A percentile compares a stretch with the other conserved stretches of the same genome.
Evolutionary conservation across 1,139 yeast genomes (phyloP).

Genomic region (Kodamaea anthophila): DNA sequence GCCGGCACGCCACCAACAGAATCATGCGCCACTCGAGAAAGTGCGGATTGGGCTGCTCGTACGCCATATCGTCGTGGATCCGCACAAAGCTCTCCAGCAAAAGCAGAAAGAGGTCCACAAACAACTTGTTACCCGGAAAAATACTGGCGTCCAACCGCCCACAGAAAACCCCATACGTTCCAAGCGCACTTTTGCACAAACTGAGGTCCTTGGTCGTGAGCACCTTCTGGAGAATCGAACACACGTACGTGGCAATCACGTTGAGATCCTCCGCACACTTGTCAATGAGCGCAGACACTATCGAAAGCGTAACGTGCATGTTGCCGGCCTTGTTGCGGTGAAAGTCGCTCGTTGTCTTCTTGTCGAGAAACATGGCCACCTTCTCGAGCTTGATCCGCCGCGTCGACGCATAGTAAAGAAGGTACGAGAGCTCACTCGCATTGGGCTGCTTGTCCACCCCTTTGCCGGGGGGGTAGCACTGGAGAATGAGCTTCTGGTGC

Average conservation of each 20-base stretch:
- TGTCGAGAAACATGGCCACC: slow-evolving; percentile 65
- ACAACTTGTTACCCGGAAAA: slow-evolving; percentile 64
- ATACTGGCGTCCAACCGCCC: slow-evolving; percentile 58
- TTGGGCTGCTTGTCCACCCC: slow-evolving; percentile 84
- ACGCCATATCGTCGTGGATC: slow-evolving; percentile 13
- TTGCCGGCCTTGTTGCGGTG: slow-evolving; percentile 66
- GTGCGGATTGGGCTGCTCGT: slow-evolving; percentile 24
- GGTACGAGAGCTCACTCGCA: slow-evolving; percentile 82
- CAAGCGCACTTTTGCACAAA: slow-evolving; percentile 45
- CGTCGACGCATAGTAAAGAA: slow-evolving; percentile 87
- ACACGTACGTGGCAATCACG: slow-evolving; percentile 63
- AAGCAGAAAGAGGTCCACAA: slow-evolving; percentile 44
- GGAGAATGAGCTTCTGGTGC: slow-evolving; percentile 83
- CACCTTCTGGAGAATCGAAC: slow-evolving; percentile 42
- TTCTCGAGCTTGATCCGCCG: slow-evolving; percentile 83
- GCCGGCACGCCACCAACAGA: slow-evolving; percentile 38
- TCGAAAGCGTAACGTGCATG: slow-evolving; percentile 71
- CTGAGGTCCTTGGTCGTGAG: slow-evolving; percentile 49
- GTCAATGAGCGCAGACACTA: slow-evolving; percentile 61
- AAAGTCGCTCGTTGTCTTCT: slow-evolving; percentile 59
- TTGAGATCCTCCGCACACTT: slow-evolving; percentile 80
- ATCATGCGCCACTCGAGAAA: slow-evolving; percentile 45
- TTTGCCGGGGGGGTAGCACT: slow-evolving; percentile 90
- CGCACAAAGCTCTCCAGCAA: slow-evolving; percentile 35
- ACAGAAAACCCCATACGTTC: slow-evolving; percentile 58